Evolutionary conservation across 1,284 basidiomycete genomes (phyloP).

Genomic region (Hemileia vastatrix): DNA sequence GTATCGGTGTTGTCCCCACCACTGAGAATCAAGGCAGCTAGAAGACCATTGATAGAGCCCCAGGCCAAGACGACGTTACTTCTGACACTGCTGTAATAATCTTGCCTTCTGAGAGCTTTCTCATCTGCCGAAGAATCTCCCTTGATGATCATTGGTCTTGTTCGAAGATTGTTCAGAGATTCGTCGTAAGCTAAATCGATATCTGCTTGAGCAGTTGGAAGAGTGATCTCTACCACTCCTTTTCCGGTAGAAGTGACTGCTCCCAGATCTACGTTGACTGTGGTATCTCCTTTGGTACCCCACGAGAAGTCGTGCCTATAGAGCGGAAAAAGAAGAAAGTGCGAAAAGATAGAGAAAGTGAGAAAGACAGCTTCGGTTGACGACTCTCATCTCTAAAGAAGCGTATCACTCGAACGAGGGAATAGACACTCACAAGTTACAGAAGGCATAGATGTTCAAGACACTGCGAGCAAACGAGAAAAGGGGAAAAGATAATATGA

Average conservation of each 20-base stretch:
- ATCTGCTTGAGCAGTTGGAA: conserved; percentile 73
- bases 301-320: too few species aligned
- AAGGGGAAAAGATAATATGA: conserved; percentile 30
- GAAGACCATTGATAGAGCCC: conserved; percentile 26
- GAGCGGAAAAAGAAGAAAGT: conserved; percentile 18
- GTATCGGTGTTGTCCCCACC: conserved; percentile 29
- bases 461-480: conserved; percentile 1
- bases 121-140: conserved; percentile 36
- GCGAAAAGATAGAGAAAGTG: too few species aligned
- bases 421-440: too few species aligned
- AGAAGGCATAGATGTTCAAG: too few species aligned
- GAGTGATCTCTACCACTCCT: conserved; percentile 66
- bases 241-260: conserved; percentile 69
- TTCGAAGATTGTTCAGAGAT: conserved; percentile 68
- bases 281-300: conserved; percentile 46
- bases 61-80: conserved; percentile 42
- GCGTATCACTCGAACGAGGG: too few species aligned
- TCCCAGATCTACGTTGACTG: conserved; percentile 38
- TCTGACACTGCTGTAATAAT: conserved; percentile 41
- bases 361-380: too few species aligned
- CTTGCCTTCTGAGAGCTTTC: conserved; percentile 33
- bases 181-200: conserved; percentile 82
- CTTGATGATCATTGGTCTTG: conserved; percentile 49
- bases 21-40: conserved; percentile 37
- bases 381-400: too few species aligned